Conservation (phyloP, 345 rosid species). For the Pistacia integerrima region DNA sequence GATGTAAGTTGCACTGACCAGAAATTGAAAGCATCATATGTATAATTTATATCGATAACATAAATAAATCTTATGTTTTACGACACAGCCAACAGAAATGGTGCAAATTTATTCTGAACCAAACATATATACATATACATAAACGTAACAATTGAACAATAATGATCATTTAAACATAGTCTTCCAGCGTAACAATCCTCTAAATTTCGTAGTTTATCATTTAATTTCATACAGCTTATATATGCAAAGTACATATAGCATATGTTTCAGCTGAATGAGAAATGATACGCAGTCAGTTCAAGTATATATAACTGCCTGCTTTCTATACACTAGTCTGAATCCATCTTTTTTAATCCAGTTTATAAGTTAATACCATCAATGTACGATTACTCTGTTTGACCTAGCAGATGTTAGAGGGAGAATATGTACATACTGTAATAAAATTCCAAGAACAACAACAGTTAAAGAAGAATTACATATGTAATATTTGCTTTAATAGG, state of each 20-base stretch:
- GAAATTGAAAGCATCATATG: neutral
- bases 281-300: neutral
- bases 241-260: neutral
- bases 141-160: neutral
- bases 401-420: neutral
- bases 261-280: neutral
- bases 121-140: too few relatives aligned
- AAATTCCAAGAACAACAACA: neutral
- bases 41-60: neutral
- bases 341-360: neutral
- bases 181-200: neutral
- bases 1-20: neutral
- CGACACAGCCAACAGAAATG: constrained; percentile 1
- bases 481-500: neutral
- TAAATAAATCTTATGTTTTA: neutral
- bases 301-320: neutral
- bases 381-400: neutral
- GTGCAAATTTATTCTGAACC: neutral
- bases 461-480: neutral
- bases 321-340: neutral
- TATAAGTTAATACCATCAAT: neutral
- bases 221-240: constrained; percentile 1
- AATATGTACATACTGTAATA: neutral
- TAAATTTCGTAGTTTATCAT: neutral
- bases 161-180: neutral